Base-by-base conservation (phyloP, 1,139 yeast species). In the Magnusiomyces magnusii region DNA sequence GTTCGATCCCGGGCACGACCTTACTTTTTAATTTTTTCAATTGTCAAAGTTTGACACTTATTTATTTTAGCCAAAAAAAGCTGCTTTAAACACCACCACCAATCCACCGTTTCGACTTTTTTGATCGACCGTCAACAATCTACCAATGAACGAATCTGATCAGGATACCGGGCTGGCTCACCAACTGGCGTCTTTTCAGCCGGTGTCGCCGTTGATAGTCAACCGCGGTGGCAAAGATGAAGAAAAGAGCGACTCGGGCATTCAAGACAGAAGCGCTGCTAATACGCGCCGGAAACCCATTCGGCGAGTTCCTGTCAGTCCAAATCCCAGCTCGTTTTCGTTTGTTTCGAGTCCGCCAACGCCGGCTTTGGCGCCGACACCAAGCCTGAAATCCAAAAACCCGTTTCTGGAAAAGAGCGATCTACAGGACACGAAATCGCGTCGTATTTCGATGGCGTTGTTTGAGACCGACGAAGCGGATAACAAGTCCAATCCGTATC, bases 1-100 rank as follows among this genome's bases (percentile, higher is more conserved):
- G 65, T 60, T 61, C 65, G 65, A 47, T 47, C 51, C 51, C 51
- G 51, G 51, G 51, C 31, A 47, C 51, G 51, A 47, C 51, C 51
- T 47, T 13, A 2, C n/a, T 15, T 47, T 23, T 13, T 24, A 13
- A 5, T 47, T 25, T 9, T 47, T 25, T n/a, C n/a, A n/a, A n/a
- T n/a, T n/a, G n/a, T n/a, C n/a, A n/a, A n/a, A n/a, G n/a, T n/a
- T n/a, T n/a, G n/a, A n/a, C n/a, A n/a, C n/a, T n/a, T n/a, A n/a
- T n/a, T n/a, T n/a, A n/a, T n/a, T n/a, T n/a, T n/a, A n/a, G n/a
- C n/a, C n/a, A n/a, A n/a, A n/a, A n/a, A n/a, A n/a, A n/a, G n/a
- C n/a, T n/a, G n/a, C n/a, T n/a, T n/a, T n/a, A n/a, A n/a, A n/a
- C n/a, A n/a, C n/a, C n/a, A n/a, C n/a, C n/a, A n/a, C n/a, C n/a